Conservation (phyloP, 2,329 filamentous ascomycete genomes). For the Taxawa tesnikishii region DNA sequence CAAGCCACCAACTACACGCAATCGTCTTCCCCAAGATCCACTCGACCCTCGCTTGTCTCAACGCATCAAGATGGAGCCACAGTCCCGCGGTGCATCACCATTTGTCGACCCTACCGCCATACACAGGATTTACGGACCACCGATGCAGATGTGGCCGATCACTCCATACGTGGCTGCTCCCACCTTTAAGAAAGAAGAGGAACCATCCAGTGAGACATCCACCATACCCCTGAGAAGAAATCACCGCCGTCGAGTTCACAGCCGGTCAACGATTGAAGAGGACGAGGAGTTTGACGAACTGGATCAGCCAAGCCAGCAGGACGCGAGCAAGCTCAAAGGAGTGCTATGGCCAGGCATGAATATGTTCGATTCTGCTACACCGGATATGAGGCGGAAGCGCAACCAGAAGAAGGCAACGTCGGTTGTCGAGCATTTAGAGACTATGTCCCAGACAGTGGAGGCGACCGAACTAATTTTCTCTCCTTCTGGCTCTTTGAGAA, state of each 20-base stretch:
- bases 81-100: not conserved
- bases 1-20: constrained; percentile 7
- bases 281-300: constrained; percentile 13
- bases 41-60: constrained; percentile 18
- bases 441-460: constrained; percentile 50
- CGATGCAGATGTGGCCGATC: not conserved
- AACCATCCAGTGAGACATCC: constrained; percentile 5
- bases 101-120: not conserved
- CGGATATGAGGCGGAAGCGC: constrained; percentile 58
- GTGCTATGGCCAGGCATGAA: constrained; percentile 67
- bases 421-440: constrained; percentile 54
- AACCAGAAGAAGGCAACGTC: constrained; percentile 69
- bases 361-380: constrained; percentile 67
- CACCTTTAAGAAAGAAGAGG: constrained; percentile 13
- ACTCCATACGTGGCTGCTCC: not conserved
- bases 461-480: constrained; percentile 54
- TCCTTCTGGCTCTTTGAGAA: constrained; percentile 26
- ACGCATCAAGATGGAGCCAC: constrained; percentile 11
- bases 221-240: not conserved
- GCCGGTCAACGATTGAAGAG: constrained; percentile 1
- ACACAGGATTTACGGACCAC: not conserved
- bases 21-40: constrained; percentile 14
- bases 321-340: constrained; percentile 51
- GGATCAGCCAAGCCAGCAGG: constrained; percentile 19
- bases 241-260: constrained; percentile 1